Base-by-base conservation (phyloP, 2,329 filamentous ascomycete genomes). In the Decorospora gaudefroyi region DNA sequence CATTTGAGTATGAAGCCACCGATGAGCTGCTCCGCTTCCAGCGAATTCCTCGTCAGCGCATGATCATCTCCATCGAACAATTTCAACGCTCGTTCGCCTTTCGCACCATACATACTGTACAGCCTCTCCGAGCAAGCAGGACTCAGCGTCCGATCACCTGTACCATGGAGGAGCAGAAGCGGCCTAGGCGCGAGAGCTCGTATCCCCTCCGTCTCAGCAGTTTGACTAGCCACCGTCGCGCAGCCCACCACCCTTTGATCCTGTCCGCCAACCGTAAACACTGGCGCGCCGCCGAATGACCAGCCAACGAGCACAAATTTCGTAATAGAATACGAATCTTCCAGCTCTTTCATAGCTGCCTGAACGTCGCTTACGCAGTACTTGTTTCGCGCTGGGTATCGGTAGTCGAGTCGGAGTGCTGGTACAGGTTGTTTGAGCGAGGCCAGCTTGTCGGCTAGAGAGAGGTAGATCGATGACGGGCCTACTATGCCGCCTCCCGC, bases 11-110 rank as follows among this genome's bases (percentile, higher is more conserved):
- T 19, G n/a, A 40, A 44, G 4, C 17, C 34, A 11, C 29, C 42
- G 6, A 44, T 27, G 7, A 27, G n/a, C 22, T 28, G 42, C 34
- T 45, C 42, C 6, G 35, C 35, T 10, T 45, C 29, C 3, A 38
- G 28, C 6, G 42, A 32, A 10, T 32, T 29, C 23, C 6, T 6
- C 9, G 29, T 45, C 22, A 45, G 29, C 7, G 42, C 34, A 16
- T 44, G 42, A 4, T 39, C 42, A n/a, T 44, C 42, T 1, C 17
- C 10, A 6, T 44, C 17, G 15, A 39, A 39, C 15, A 44, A 28
- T 19, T 23, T 44, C 4, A 44, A 4, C 9, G 39, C 9, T n/a
- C 13, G 25, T 1, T 28, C 5, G 0, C 17, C 41, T 11, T 15
- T 11, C 10, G 2, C 4, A 2, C 41, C 41, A 27, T 44, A 44